Evolutionary conservation across 2,329 filamentous ascomycete species (phyloP).

Genomic region (Ophiostoma perfectum): DNA sequence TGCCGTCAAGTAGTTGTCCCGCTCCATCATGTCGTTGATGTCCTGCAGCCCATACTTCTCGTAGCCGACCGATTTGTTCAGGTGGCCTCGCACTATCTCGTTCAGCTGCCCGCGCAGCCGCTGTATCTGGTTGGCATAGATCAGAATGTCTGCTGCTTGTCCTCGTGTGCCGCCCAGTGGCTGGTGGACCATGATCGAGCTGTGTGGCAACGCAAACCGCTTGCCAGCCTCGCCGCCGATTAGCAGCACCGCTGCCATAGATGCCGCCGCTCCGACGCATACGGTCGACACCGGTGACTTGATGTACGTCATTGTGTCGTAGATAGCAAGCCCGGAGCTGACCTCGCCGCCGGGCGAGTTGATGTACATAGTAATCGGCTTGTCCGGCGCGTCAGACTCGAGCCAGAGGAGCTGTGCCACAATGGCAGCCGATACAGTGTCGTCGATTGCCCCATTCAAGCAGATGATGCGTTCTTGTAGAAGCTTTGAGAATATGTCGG

Average conservation of each 20-base stretch:
- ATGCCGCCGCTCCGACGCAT: slow-evolving; percentile 88
- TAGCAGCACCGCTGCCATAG: slow-evolving; percentile 87
- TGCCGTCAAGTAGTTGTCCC: slow-evolving; percentile 89
- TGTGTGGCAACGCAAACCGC: slow-evolving; percentile 85
- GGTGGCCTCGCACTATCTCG: slow-evolving; percentile 77
- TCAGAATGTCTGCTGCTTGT: slow-evolving; percentile 76
- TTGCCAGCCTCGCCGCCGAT: slow-evolving; percentile 80
- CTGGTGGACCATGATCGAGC: slow-evolving; percentile 95
- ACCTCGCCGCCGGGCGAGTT: slow-evolving; percentile 94
- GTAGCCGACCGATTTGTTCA: slow-evolving; percentile 69
- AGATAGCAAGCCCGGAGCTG: slow-evolving; percentile 82
- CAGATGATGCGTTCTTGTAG: slow-evolving; percentile 91
- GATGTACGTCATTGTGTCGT: slow-evolving; percentile 99
- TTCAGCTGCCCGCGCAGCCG: slow-evolving; percentile 80
- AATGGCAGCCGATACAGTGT: slow-evolving; percentile 84
- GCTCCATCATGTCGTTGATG: slow-evolving; percentile 92
- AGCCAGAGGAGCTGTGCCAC: slow-evolving; percentile 96
- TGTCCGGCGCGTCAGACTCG: slow-evolving; percentile 91
- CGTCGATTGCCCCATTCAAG: slow-evolving; percentile 86
- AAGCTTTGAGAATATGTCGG: slow-evolving; percentile 77
- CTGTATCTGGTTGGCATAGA: slow-evolving; percentile 95
- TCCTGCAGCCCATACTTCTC: slow-evolving; percentile 76
- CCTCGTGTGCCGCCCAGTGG: slow-evolving; percentile 69
- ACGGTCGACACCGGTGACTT: slow-evolving; percentile 88
- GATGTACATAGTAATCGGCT: slow-evolving; percentile 96